Evolutionary conservation across 306 rosid genomes (phyloP).

Genomic region (Vicia faba): DNA sequence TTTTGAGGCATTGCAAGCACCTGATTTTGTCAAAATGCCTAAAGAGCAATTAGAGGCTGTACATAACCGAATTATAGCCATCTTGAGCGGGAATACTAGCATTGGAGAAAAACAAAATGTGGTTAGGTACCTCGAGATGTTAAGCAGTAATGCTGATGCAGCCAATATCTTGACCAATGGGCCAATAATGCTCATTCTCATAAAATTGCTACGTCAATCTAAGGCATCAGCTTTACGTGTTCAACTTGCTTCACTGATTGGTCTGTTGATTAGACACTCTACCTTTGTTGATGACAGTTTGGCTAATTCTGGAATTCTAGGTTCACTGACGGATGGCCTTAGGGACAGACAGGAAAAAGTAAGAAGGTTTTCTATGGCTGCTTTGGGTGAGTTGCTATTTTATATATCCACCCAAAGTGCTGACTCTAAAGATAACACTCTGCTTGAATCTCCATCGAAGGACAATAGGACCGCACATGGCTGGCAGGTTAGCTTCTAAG

Average conservation of each 20-base stretch:
- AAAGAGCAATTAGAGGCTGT: conserved; percentile 74
- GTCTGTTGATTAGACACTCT: conserved; percentile 88
- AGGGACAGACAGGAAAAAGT: conserved; percentile 96
- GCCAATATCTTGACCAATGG: conserved; percentile 98
- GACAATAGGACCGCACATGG: conserved; percentile 60
- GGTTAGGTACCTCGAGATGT: conserved; percentile 85
- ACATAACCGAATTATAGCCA: conserved; percentile 60
- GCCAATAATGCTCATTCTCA: conserved; percentile 86
- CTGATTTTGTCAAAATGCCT: conserved; percentile 83
- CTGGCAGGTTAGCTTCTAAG: conserved; percentile 82
- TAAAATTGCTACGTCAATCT: conserved; percentile 85
- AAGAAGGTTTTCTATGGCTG: conserved; percentile 98
- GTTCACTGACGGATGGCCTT: conserved; percentile 85
- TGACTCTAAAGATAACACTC: conserved; percentile 63
- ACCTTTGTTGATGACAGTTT: conserved; percentile 80
- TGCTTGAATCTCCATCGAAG: conserved; percentile 77
- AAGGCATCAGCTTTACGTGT: conserved; percentile 84
- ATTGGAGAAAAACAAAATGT: conserved; percentile 88
- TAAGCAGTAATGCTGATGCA: conserved; percentile 86
- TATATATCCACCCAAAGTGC: conserved; percentile 90
- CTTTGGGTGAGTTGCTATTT: conserved; percentile 90
- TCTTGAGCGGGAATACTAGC: conserved; percentile 72
- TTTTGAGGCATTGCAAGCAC: conserved; percentile 77
- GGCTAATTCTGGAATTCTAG: conserved; percentile 86
- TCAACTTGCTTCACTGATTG: conserved; percentile 91